A percentile compares a stretch with the other conserved stretches of the same genome.
Evolutionary conservation across 2,329 filamentous ascomycete genomes (phyloP).

Genomic region (Colletotrichum sp.): DNA sequence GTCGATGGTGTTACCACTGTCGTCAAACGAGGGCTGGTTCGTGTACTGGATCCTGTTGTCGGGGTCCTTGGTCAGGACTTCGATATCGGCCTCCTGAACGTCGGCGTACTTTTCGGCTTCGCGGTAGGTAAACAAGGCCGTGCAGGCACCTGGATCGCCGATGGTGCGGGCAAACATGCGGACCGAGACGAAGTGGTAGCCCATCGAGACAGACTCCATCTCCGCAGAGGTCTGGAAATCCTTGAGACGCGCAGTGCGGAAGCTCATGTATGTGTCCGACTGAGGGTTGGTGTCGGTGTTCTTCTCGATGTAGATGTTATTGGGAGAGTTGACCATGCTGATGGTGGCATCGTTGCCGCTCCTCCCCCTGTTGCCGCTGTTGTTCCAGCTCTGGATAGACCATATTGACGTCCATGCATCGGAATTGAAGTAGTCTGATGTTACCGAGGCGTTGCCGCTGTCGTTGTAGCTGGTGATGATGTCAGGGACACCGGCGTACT

Average conservation of each 20-base stretch:
- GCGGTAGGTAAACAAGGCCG: conserved; percentile 59
- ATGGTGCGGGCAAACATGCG: conserved; percentile 57
- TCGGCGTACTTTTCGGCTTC: conserved; percentile 36
- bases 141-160: conserved; percentile 53
- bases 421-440: conserved; percentile 44
- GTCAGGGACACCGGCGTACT: conserved; percentile 42
- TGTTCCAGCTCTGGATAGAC: conserved; percentile 46
- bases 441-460: conserved; percentile 32
- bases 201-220: conserved; percentile 43
- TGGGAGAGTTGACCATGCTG: conserved; percentile 45
- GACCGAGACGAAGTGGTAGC: conserved; percentile 47
- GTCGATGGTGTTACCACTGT: conserved; percentile 46
- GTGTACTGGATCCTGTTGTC: conserved; percentile 57
- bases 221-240: conserved; percentile 54
- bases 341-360: conserved; percentile 32
- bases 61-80: conserved; percentile 55
- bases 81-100: conserved; percentile 58
- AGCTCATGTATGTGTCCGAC: conserved; percentile 50
- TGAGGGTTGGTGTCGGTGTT: conserved; percentile 36
- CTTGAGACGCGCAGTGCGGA: conserved; percentile 49
- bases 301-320: conserved; percentile 51
- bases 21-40: conserved; percentile 61
- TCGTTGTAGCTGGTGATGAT: conserved; percentile 31
- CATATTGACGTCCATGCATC: conserved; percentile 40
- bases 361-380: conserved; percentile 25